Conservation (phyloP, 805 yeast species). For the Lipomyces starkeyi region DNA sequence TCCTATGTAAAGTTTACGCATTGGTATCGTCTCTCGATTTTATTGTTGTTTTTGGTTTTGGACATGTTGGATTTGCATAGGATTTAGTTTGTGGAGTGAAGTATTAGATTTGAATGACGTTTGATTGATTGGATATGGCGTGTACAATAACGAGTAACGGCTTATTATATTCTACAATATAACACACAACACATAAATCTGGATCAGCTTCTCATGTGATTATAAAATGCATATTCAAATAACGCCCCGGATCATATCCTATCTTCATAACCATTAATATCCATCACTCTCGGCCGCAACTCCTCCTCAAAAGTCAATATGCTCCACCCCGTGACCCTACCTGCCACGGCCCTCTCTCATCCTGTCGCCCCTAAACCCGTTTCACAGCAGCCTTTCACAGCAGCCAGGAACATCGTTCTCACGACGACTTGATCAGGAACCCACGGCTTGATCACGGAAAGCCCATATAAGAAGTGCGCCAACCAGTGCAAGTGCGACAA, state of each 20-base stretch:
- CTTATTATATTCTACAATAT: background rate
- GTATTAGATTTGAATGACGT: background rate
- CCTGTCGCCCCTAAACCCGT: background rate
- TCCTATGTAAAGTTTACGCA: background rate
- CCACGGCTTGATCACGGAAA: background rate
- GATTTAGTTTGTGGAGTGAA: background rate
- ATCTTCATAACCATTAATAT: background rate
- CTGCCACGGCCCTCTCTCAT: constrained; percentile 7
- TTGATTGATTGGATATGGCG: background rate
- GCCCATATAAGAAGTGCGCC: constrained; percentile 9
- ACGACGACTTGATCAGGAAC: background rate
- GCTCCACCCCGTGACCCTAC: constrained; percentile 2
- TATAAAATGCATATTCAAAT: background rate
- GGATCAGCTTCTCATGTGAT: too few relatives aligned
- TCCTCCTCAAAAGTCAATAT: background rate
- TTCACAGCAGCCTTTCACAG: constrained; percentile 4
- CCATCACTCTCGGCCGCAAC: constrained; percentile 7
- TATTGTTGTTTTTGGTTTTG: background rate
- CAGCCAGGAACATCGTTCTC: constrained; percentile 5
- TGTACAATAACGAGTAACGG: background rate
- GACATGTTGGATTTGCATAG: too few relatives aligned
- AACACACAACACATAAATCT: background rate
- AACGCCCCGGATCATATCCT: background rate
- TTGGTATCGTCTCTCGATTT: background rate
- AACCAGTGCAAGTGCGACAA: constrained; percentile 18